Percentiles rank a stretch among this genome's conserved stretches.
These are phyloP conservation scores for Russula abietina DNA, from an alignment of 768 basidiomycete species.

Conservation along the genomic window DNA sequence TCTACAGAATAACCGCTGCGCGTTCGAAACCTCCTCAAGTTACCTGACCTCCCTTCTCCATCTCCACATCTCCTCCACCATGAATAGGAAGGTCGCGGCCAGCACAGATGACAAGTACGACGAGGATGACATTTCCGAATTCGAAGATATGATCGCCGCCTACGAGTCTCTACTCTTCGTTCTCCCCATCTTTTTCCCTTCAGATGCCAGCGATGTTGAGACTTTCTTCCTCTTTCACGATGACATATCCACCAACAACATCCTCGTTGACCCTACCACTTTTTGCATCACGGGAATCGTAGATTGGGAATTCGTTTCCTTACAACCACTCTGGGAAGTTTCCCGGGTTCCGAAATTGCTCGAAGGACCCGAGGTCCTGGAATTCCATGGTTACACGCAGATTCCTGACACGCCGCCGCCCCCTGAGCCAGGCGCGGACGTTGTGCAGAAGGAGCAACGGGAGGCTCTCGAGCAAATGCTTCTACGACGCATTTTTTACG, in stretches of 20 bases:
- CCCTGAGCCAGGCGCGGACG: not conserved
- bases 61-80: not conserved
- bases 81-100: not conserved
- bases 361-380: slow-evolving; percentile 1
- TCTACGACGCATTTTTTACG: not conserved
- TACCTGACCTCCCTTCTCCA: not conserved
- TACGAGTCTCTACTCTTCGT: not conserved
- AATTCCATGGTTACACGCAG: not conserved
- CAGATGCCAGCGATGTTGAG: not conserved
- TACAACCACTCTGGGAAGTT: not conserved
- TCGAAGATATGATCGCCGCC: not conserved
- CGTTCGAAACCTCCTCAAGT: not conserved
- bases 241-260: slow-evolving; percentile 14
- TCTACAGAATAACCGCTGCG: not conserved
- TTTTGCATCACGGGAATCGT: slow-evolving; percentile 15
- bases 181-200: not conserved
- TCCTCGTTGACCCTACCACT: slow-evolving; percentile 20
- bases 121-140: not conserved
- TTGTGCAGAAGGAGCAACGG: not conserved
- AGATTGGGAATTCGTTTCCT: slow-evolving; percentile 18
- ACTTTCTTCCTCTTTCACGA: slow-evolving; percentile 12
- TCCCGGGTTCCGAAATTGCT: not conserved
- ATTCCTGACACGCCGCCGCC: not conserved
- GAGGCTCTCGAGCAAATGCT: not conserved
- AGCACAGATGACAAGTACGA: not conserved